Evolutionary conservation across 441 rosid species (phyloP).

Genomic region (Adansonia rubrostipa): DNA sequence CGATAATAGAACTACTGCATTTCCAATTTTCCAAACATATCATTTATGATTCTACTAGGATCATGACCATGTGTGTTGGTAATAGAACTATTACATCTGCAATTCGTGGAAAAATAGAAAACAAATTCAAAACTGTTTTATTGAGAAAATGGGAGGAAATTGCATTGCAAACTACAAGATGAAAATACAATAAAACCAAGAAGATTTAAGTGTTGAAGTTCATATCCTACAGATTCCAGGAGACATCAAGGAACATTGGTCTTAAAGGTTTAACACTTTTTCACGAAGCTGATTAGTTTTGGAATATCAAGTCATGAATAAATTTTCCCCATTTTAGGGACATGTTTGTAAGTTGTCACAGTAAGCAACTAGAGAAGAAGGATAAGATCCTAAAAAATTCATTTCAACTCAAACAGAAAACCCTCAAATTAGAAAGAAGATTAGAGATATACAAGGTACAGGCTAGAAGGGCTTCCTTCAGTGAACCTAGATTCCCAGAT

Average conservation of each 20-base stretch:
- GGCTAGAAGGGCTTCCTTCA: constrained; percentile 72
- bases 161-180: background rate
- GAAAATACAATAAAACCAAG: constrained; percentile 17
- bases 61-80: background rate
- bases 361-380: background rate
- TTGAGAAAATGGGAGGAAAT: background rate
- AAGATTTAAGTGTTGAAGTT: background rate
- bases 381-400: constrained; percentile 8
- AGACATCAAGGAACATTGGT: constrained; percentile 13
- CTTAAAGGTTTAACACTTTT: constrained; percentile 5
- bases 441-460: constrained; percentile 53
- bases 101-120: background rate
- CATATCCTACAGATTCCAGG: background rate
- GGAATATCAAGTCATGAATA: background rate
- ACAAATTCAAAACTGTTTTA: background rate
- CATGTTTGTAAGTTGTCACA: constrained; percentile 4
- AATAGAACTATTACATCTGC: background rate
- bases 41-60: background rate
- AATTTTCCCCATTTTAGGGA: background rate
- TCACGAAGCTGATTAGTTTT: constrained; percentile 5
- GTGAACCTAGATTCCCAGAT: constrained; percentile 62
- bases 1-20: background rate
- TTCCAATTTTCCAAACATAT: background rate
- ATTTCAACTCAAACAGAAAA: constrained; percentile 16
- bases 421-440: constrained; percentile 3